Base-by-base conservation (phyloP, 1,284 basidiomycete genomes). In the Ganoderma resinaceum region DNA sequence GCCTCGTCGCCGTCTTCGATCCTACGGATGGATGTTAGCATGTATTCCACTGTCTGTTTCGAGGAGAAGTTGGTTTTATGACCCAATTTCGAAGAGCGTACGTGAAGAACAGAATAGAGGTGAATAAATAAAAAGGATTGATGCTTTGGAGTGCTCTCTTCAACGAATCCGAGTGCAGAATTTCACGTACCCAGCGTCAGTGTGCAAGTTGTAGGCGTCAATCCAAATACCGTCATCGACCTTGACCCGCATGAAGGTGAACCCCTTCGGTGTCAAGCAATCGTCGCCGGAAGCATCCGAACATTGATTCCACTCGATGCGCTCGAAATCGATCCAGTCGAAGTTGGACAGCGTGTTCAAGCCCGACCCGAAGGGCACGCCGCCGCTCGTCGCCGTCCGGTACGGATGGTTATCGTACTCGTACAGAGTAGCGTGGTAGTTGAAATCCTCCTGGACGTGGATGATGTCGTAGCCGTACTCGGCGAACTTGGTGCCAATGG, bases 381-480 rank as follows among this genome's bases (percentile, higher is more conserved):
- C 65, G 7, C 68, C 68, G 53, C 65, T 66, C 5, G 68, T 69
- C 49, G 68, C 65, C 5, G 68, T 69, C 23, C 68, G 65, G 65
- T 53, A 66, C 33, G 68, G 65, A 26, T 69, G 68, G 40, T n/a
- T 63, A 33, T 69, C 68, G n/a, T 31, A 55, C 33, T 23, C 31
- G 65, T 69, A 69, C 31, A 69, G 40, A 9, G 62, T 61, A 14
- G 68, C 68, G 20, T 69, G 68, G 59, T 66, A 69, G 65, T 69
- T 69, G 65, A 69, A 69, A 43, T 69, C 68, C 65, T 69, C 68
- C 59, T 69, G 65, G 14, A 69, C 68, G 18, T 69, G 65, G 38
- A 69, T 66, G 40, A 69, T 37, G 37, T 57, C 52, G 59, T 42
- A 66, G 16, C 46, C 52, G 53, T 35, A 64, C 59, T 64, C 23